Evolutionary conservation across 2,329 filamentous ascomycete species (phyloP), one percentile per base, ranked within the genome.

Genomic region (Lachnellula cervina): DNA sequence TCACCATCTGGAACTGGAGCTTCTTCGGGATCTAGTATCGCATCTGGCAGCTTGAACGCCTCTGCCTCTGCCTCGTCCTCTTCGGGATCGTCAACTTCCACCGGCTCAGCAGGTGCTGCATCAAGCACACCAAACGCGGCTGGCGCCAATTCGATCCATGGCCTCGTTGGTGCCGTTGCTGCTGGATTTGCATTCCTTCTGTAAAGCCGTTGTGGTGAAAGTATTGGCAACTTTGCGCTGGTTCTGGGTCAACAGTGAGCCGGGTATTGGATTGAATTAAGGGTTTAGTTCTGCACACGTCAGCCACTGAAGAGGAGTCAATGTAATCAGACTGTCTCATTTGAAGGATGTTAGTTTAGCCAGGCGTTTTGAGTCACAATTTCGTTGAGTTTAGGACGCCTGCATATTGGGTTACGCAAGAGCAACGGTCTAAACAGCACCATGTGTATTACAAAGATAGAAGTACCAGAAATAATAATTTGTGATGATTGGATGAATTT

Each of bases 131-230:
- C 32, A 17, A 47, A 48, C 34, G 52, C 52, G 11, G 52, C 28
- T 28, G 32, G 23, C 8, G n/a, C 23, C 32, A 37, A 32, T 4
- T 51, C 55, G 2, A 32, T 57, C 23, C 32, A 49, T 16, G 52
- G 46, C 7, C 21, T 60, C 13, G 17, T 60, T 28, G 51, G 55
- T 13, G 52, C 49, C 43, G 50, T 55, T 19, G 60, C 55, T 32
- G 58, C 49, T 28, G 46, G 54, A 23, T 57, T 58, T 46, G 56
- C 52, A 19, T 42, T 57, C 44, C 34, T 61, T 34, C 17, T 61
- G 51, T 60, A 50, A 59, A 53, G 32, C 21, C 21, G 28, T 32
- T 32, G 28, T 32, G 28, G 21, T 23, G 9, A 32, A 32, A 13
- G 13, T 11, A 13, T 46, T 34, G 9, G 21, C 38, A 5, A 25